Percentiles rank a stretch among this genome's conserved stretches.
Conservation (phyloP, 176 grass and related monocot genomes). For the Oryza glaberrima region DNA sequence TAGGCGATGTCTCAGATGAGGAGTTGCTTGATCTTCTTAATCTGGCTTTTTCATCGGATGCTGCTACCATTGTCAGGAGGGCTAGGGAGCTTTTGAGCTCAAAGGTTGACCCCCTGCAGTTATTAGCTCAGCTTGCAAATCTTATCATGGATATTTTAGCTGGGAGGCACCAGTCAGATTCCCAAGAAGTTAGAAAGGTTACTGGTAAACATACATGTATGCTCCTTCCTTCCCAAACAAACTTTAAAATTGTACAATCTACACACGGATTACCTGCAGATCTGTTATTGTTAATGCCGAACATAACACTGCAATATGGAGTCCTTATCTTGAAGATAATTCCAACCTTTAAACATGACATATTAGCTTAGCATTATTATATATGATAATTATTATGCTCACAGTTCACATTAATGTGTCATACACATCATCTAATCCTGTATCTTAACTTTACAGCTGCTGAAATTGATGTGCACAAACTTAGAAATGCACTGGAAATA, state of each 20-base stretch:
- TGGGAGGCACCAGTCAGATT: slow-evolving; percentile 48
- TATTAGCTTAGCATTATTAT: neutral
- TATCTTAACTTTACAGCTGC: slow-evolving; percentile 53
- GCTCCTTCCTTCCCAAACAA: slow-evolving; percentile 6
- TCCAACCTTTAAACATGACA: neutral
- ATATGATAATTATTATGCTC: neutral
- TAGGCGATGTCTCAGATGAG: slow-evolving; percentile 86
- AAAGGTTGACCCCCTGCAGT: slow-evolving; percentile 71
- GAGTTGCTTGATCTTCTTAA: slow-evolving; percentile 83
- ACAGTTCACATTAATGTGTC: neutral
- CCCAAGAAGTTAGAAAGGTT: slow-evolving; percentile 54
- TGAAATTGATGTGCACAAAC: slow-evolving; percentile 62
- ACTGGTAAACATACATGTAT: slow-evolving; percentile 47
- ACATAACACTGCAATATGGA: neutral
- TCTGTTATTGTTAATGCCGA: neutral
- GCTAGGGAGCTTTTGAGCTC: slow-evolving; percentile 84
- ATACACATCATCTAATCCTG: slow-evolving; percentile 32
- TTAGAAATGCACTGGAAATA: slow-evolving; percentile 88
- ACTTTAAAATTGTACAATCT: neutral
- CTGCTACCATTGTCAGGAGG: slow-evolving; percentile 72
- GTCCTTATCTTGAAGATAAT: neutral
- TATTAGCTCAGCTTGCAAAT: slow-evolving; percentile 80
- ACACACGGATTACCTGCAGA: neutral
- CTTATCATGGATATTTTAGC: slow-evolving; percentile 89
- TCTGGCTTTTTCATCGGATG: slow-evolving; percentile 80